Conservation (phyloP, 768 basidiomycete genomes). For the Cantharellus cinnabarinus region DNA sequence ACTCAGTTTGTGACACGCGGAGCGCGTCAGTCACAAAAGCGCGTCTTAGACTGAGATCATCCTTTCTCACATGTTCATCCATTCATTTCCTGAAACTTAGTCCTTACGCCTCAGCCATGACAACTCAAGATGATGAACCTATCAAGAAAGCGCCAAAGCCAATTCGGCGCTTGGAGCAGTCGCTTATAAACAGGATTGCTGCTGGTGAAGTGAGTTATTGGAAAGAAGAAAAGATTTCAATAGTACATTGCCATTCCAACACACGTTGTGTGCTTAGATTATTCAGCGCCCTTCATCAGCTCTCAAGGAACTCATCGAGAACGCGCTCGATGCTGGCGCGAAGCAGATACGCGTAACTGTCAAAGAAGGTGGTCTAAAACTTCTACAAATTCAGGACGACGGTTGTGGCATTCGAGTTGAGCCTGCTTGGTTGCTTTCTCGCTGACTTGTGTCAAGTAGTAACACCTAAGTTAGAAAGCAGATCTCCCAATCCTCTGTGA, state of each 20-base stretch:
- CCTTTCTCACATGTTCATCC: too few species aligned
- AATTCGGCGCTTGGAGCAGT: constrained; percentile 59
- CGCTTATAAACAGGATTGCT: constrained; percentile 81
- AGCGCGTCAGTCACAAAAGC: neutral
- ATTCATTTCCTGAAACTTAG: too few species aligned
- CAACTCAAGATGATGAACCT: neutral
- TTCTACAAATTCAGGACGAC: constrained; percentile 91
- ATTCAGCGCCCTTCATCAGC: constrained; percentile 86
- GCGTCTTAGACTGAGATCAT: too few species aligned
- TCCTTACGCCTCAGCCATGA: neutral
- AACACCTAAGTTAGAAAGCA: constrained; percentile 34
- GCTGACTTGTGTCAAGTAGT: neutral
- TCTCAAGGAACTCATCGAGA: constrained; percentile 89
- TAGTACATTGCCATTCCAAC: neutral
- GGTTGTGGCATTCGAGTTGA: constrained; percentile 82
- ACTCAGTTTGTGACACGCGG: neutral
- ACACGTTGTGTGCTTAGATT: constrained; percentile 27
- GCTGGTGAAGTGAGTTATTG: constrained; percentile 27
- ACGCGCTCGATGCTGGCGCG: constrained; percentile 81
- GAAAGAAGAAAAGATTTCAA: neutral
- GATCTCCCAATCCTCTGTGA: constrained; percentile 85
- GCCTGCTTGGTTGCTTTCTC: constrained; percentile 4
- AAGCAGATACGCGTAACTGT: constrained; percentile 71
- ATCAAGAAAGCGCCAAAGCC: constrained; percentile 12
- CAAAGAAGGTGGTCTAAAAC: constrained; percentile 90